Percentiles rank a stretch among this genome's conserved stretches.
Evolutionary conservation across 2,329 filamentous ascomycete genomes (phyloP).

Genomic region (Rugonectria rugulosa): DNA sequence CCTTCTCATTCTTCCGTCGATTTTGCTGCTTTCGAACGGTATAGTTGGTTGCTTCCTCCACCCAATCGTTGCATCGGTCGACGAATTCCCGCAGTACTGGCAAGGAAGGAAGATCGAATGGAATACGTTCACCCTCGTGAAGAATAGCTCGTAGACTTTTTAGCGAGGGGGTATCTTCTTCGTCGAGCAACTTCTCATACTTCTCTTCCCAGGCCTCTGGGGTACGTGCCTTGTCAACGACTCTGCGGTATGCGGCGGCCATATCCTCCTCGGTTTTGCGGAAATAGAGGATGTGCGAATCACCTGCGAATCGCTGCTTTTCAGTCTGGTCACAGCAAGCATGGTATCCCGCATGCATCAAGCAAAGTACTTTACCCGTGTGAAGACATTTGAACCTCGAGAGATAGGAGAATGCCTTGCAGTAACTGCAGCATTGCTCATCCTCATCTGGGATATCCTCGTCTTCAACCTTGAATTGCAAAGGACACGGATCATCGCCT

Average conservation of each 20-base stretch:
- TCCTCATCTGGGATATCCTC: constrained; percentile 87
- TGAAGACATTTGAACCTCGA: constrained; percentile 88
- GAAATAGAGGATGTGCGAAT: constrained; percentile 78
- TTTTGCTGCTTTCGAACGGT: constrained; percentile 98
- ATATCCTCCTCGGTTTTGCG: constrained; percentile 79
- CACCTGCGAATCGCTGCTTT: constrained; percentile 71
- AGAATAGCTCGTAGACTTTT: constrained; percentile 85
- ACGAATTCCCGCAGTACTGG: constrained; percentile 87
- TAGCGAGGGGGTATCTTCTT: constrained; percentile 83
- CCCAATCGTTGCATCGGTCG: constrained; percentile 96
- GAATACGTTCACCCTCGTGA: constrained; percentile 94
- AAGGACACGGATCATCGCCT: constrained; percentile 60
- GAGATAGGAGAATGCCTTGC: constrained; percentile 90
- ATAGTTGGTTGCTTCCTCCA: constrained; percentile 95
- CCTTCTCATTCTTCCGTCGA: constrained; percentile 91
- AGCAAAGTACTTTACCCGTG: constrained; percentile 81
- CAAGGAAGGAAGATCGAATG: constrained; percentile 85
- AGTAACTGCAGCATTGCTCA: constrained; percentile 90
- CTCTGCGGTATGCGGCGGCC: constrained; percentile 71
- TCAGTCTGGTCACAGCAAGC: constrained; percentile 79
- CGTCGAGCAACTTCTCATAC: constrained; percentile 82
- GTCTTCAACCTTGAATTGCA: constrained; percentile 72
- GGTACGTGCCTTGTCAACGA: constrained; percentile 83
- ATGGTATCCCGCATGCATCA: constrained; percentile 80
- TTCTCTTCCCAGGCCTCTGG: constrained; percentile 93